These are phyloP conservation scores for Alternaria triticimaculans DNA, from an alignment of 2,329 filamentous ascomycete species.

Conservation along the genomic window DNA sequence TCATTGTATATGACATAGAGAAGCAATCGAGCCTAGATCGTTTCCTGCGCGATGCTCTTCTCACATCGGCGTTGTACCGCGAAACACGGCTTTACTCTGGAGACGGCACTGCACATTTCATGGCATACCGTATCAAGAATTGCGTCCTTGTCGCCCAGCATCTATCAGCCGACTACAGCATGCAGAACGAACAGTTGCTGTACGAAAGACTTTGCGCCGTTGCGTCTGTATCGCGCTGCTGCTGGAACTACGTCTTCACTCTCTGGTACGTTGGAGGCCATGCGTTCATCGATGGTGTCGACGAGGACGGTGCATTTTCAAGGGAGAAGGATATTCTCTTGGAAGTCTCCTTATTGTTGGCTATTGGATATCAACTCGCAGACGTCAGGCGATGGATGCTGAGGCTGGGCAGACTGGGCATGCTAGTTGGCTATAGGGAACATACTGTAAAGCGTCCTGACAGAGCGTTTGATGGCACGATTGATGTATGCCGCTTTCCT, in stretches of 20 bases:
- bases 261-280: not conserved
- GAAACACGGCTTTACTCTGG: not conserved
- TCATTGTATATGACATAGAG: not conserved
- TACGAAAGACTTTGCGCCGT: not conserved
- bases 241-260: not conserved
- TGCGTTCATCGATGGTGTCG: not conserved
- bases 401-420: slow-evolving; percentile 1
- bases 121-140: not conserved
- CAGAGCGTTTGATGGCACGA: not conserved
- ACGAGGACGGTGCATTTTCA: not conserved
- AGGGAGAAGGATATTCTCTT: not conserved
- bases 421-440: slow-evolving; percentile 3
- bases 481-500: not conserved
- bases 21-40: not conserved
- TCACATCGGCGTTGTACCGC: not conserved
- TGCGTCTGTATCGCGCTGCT: not conserved
- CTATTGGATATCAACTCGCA: slow-evolving; percentile 1
- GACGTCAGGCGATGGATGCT: slow-evolving; percentile 1
- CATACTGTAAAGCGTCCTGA: not conserved
- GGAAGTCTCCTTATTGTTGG: slow-evolving; percentile 8
- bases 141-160: not conserved
- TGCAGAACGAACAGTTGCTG: not conserved
- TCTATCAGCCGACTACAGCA: not conserved
- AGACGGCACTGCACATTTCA: not conserved
- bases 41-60: not conserved